A percentile compares a stretch with the other conserved stretches of the same genome.
These are phyloP conservation scores for Helotiales sp. DNA, from an alignment of 2,329 filamentous ascomycete species.

Conservation along the genomic window DNA sequence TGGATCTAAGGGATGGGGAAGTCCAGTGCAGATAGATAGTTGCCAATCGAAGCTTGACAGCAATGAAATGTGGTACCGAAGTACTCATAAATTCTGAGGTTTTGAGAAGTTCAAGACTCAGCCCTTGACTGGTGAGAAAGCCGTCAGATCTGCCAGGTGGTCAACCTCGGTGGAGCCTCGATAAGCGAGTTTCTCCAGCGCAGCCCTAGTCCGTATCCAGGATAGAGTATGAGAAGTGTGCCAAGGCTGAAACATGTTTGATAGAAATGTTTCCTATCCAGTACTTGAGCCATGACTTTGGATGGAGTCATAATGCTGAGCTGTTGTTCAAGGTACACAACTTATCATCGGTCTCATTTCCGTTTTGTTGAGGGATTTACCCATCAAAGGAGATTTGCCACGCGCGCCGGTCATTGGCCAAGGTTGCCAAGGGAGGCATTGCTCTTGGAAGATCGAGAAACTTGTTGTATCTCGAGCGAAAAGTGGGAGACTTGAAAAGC, in stretches of 20 bases:
- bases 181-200: background rate
- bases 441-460: background rate
- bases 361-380: background rate
- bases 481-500: background rate
- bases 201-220: background rate
- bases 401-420: conserved; percentile 2
- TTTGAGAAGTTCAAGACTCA: background rate
- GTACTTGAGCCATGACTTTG: too few relatives aligned
- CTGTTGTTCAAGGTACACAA: too few relatives aligned
- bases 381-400: background rate
- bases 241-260: conserved; percentile 11
- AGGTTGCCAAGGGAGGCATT: conserved; percentile 1
- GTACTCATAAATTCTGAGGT: background rate
- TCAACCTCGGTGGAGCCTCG: background rate
- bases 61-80: too few relatives aligned
- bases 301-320: too few relatives aligned
- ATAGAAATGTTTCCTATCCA: background rate
- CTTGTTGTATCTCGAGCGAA: background rate
- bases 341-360: background rate
- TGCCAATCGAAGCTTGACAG: background rate
- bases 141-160: conserved; percentile 1
- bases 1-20: background rate
- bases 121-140: background rate
- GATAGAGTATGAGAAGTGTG: background rate
- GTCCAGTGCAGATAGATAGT: background rate